Evolutionary conservation across 148 eudicot genomes (phyloP), one percentile per base, ranked within the genome.

Genomic region (Chenopodium formosanum): DNA sequence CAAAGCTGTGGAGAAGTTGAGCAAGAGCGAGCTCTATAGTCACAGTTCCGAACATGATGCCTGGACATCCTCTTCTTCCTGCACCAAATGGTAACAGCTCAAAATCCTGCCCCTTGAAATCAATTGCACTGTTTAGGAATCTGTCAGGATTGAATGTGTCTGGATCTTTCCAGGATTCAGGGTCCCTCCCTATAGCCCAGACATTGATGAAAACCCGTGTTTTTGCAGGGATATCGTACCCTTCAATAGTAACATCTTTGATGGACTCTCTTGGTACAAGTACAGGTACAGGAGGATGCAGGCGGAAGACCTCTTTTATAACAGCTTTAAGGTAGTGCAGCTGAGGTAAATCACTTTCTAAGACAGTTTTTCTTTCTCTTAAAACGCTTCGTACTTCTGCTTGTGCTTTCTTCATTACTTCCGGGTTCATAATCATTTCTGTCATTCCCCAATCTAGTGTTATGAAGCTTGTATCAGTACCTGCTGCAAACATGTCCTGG

Each of bases 401-500:
- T 83, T 91, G 91, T 65, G 88, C 90, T 71, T 75, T 79, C 79
- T 89, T 64, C 88, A 87, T 85, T 7, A 83, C 84, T 66, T 73
- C 23, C 32, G 93, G 90, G 75, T 88, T 85, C 69, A 50, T 85
- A 9, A 90, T 34, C 9, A 89, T 87, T 84, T 90, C 93, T 27
- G 93, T 85, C 92, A 90, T 87, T 9, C 82, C 89, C 94, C 90
- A 89, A 56, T 88, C 90, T n/a, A 89, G 34, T 14, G 87, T 80
- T 32, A 84, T 88, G 81, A 82, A 88, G 19, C 89, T 84, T 64
- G 92, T 89, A 64, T 89, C 90, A 1, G 90, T 88, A 34, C 91
- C 94, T 75, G 90, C 92, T 12, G 90, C 89, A 86, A 88, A 88
- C 92, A 90, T 89, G 82, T 92, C 92, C 95, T 90, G 60, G 14